Evolutionary conservation across 2,329 filamentous ascomycete genomes (phyloP), one percentile per base, ranked within the genome.

Genomic region (Fusarium torreyae): DNA sequence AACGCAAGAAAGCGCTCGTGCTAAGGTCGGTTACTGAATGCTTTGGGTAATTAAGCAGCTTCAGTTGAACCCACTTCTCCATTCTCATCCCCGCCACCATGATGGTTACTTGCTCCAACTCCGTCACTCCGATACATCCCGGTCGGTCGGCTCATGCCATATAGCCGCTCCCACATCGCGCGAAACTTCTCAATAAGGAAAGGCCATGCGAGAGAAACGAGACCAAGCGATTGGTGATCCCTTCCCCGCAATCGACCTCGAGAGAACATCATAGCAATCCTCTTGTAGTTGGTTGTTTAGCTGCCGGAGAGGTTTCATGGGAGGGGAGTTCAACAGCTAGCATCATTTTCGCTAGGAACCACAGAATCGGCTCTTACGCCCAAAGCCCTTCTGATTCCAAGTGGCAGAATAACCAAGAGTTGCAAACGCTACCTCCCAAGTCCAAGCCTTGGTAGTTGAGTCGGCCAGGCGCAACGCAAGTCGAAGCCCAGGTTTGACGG

Each of bases 11-110:
- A 34, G 10, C 10, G 33, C 34, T 17, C 15, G 34, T 36, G 31
- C 34, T 31, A 13, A 31, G 28, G 13, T 14, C 34, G 34, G 20
- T 20, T 31, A 10, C 26, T 20, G 17, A 38, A 14, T 18, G 9
- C n/a, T 20, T 31, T 31, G 28, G 9, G 14, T n/a, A 7, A 34
- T 36, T 17, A 50, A 18, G 28, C 26, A 13, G 28, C 36, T 9
- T 13, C 18, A 28, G 14, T 15, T 8, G 28, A 45, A 45, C 17
- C 34, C 46, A 48, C 58, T 39, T 53, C 49, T 22, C 52, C 34
- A 44, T 33, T 44, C 11, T 26, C 24, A 46, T 52, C 38, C 63
- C 57, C 63, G 52, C 49, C 34, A 48, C 63, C 63, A 68, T 67
- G 65, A 63, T 66, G 46, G 20, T n/a, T 44, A 39, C 46, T 51